Evolutionary conservation across 768 basidiomycete species (phyloP).

Genomic region (Kockovaella imperatae): DNA sequence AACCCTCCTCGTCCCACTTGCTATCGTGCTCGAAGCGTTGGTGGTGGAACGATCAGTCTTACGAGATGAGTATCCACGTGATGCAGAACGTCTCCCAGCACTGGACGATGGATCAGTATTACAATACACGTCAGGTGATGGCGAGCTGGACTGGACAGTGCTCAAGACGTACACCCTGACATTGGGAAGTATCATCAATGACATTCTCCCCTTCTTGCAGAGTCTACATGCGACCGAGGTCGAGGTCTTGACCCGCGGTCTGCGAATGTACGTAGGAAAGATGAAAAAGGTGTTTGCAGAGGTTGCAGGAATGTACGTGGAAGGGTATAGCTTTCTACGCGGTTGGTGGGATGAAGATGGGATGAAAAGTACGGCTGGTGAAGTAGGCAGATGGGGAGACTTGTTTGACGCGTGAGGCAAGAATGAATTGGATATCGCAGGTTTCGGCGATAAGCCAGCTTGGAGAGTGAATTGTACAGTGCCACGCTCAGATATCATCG

Average conservation of each 20-base stretch:
- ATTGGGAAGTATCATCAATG: conserved; percentile 16
- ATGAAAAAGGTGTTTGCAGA: conserved; percentile 36
- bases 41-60: conserved; percentile 24
- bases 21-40: conserved; percentile 31
- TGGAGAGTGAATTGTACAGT: too few relatives aligned
- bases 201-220: conserved; percentile 10
- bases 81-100: conserved; percentile 5
- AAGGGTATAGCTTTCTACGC: conserved; percentile 25
- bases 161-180: conserved; percentile 12
- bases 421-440: not conserved
- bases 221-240: conserved; percentile 5
- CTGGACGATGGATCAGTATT: conserved; percentile 10
- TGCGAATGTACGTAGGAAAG: conserved; percentile 28
- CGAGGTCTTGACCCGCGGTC: conserved; percentile 11
- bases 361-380: conserved; percentile 28
- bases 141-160: conserved; percentile 24
- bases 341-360: conserved; percentile 33
- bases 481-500: too few relatives aligned
- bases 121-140: conserved; percentile 2
- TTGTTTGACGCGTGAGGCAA: conserved; percentile 15
- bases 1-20: conserved; percentile 16
- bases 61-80: not conserved
- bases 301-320: conserved; percentile 30
- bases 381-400: conserved; percentile 34
- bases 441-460: not conserved